phyloP scores from a whole-genome alignment of 192 early-diverging fungal species.

The Podila verticillata region DNA sequence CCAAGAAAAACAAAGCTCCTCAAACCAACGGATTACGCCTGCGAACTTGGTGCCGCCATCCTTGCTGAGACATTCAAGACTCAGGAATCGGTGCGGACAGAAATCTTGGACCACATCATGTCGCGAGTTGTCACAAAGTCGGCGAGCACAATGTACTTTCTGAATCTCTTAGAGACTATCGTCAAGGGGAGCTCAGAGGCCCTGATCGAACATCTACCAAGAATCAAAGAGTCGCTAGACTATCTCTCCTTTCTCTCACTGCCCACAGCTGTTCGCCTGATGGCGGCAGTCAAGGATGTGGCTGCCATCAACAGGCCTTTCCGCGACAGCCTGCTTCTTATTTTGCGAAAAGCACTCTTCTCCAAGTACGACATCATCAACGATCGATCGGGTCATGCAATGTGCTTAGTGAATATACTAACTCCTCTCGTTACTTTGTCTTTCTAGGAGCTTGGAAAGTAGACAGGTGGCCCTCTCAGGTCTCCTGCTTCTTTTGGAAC shows the following conservation, averaged over 20 bases:
- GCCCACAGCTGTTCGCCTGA: constrained; percentile 60
- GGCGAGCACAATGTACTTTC: constrained; percentile 53
- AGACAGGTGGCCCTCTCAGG: constrained; percentile 70
- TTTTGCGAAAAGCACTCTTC: constrained; percentile 77
- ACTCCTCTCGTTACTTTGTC: background rate
- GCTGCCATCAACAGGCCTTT: constrained; percentile 62
- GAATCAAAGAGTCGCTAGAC: constrained; percentile 74
- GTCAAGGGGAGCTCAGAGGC: constrained; percentile 53
- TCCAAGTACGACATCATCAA: constrained; percentile 55
- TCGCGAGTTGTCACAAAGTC: constrained; percentile 64
- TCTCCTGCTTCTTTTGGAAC: constrained; percentile 61
- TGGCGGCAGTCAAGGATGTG: constrained; percentile 64
- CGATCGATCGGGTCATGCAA: too few species aligned
- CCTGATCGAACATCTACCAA: constrained; percentile 45
- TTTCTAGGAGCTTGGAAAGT: constrained; percentile 53
- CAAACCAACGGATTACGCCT: constrained; percentile 48
- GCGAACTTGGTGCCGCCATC: constrained; percentile 55
- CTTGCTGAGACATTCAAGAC: constrained; percentile 62
- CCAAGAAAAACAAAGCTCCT: background rate
- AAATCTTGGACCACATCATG: constrained; percentile 77
- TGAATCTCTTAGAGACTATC: constrained; percentile 57
- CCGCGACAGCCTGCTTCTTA: constrained; percentile 69
- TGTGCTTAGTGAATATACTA: too few species aligned
- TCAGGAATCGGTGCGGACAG: constrained; percentile 73
- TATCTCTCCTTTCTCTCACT: constrained; percentile 68